These are phyloP conservation scores for Nannizzia gypsea DNA, from an alignment of 2,329 filamentous ascomycete genomes.

Conservation along the genomic window DNA sequence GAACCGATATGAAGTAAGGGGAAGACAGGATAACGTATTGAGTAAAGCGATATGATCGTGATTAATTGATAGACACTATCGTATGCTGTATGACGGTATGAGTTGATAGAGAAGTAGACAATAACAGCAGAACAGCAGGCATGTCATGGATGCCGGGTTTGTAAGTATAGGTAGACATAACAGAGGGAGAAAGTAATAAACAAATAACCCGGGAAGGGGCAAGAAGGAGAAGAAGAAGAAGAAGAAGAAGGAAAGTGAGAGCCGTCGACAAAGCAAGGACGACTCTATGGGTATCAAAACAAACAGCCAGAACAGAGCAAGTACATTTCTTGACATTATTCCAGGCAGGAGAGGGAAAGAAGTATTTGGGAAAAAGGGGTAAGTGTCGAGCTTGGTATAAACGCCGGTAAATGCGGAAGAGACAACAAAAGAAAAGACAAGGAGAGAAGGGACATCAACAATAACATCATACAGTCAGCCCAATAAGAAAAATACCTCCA, in stretches of 20 bases:
- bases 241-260: neutral
- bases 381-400: neutral
- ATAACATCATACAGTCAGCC: neutral
- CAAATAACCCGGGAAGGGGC: neutral
- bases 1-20: neutral
- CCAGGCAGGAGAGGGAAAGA: neutral
- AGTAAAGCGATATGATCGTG: neutral
- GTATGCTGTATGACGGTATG: neutral
- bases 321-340: neutral
- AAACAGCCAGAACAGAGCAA: neutral
- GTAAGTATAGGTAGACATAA: neutral
- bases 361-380: neutral
- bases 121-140: neutral
- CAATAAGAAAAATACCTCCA: too few species aligned
- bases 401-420: neutral
- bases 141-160: neutral
- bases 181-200: neutral
- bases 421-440: neutral
- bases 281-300: neutral
- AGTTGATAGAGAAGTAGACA: neutral
- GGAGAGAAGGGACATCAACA: neutral
- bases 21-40: neutral
- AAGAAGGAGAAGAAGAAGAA: neutral
- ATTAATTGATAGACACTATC: slow-evolving; percentile 2
- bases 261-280: neutral